phyloP scores from a whole-genome alignment of 768 basidiomycete species.

The Amanita rimosa region DNA sequence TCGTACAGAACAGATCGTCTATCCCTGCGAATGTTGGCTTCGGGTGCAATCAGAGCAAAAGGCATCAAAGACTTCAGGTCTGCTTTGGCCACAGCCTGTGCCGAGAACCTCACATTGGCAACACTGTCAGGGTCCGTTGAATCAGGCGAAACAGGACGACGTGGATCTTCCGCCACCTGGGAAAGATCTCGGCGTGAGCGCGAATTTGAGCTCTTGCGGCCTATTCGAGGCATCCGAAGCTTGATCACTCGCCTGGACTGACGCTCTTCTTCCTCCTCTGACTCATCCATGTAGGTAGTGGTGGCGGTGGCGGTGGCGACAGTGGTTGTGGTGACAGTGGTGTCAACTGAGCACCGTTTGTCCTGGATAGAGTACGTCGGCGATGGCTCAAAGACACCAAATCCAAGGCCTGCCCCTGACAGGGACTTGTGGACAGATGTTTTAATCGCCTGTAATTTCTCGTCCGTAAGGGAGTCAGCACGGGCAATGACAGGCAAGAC shows the following conservation, averaged over 20 bases:
- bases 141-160: slow-evolving; percentile 48
- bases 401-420: slow-evolving; percentile 53
- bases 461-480: slow-evolving; percentile 78
- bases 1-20: slow-evolving; percentile 21
- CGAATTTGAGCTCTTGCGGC: slow-evolving; percentile 45
- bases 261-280: slow-evolving; percentile 40
- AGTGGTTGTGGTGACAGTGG: slow-evolving; percentile 11
- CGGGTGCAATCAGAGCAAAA: slow-evolving; percentile 73
- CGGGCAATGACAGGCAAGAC: slow-evolving; percentile 74
- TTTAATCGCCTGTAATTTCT: slow-evolving; percentile 60
- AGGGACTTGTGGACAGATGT: slow-evolving; percentile 50
- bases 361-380: not conserved
- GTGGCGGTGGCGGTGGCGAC: slow-evolving; percentile 13
- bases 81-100: slow-evolving; percentile 49
- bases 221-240: slow-evolving; percentile 42
- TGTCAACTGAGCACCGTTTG: slow-evolving; percentile 9
- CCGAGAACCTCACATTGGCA: slow-evolving; percentile 70
- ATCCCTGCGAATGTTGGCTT: slow-evolving; percentile 32
- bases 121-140: slow-evolving; percentile 54
- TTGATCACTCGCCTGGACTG: slow-evolving; percentile 69
- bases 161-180: slow-evolving; percentile 43
- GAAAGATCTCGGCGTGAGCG: slow-evolving; percentile 64
- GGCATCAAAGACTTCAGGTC: slow-evolving; percentile 54
- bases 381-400: slow-evolving; percentile 49
- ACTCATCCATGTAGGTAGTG: slow-evolving; percentile 17